A percentile compares a stretch with the other conserved stretches of the same genome.
These are phyloP conservation scores for Rhizopogon sp. DNA, from an alignment of 768 basidiomycete species.

Conservation along the genomic window DNA sequence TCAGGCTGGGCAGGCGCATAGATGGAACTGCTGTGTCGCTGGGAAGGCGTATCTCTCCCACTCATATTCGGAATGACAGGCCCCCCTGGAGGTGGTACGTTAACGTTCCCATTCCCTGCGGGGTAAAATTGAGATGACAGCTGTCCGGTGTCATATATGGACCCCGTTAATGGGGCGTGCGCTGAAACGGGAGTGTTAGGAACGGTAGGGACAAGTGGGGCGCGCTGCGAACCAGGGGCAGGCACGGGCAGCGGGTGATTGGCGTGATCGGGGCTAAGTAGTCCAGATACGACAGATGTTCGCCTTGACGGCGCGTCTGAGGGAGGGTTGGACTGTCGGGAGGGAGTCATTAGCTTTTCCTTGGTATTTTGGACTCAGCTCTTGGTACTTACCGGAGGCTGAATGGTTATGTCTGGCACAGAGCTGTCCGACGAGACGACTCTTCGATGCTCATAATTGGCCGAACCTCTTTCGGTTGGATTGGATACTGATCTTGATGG, in stretches of 20 bases:
- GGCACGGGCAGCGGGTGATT: slow-evolving; percentile 22
- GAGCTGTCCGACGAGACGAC: slow-evolving; percentile 27
- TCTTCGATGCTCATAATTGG: slow-evolving; percentile 12
- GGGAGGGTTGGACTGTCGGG: slow-evolving; percentile 23
- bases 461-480: slow-evolving; percentile 6
- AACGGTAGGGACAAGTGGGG: slow-evolving; percentile 11
- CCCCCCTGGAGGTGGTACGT: slow-evolving; percentile 7
- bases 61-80: slow-evolving; percentile 19
- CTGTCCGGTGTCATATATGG: slow-evolving; percentile 12
- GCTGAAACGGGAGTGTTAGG: slow-evolving; percentile 9
- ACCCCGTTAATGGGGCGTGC: slow-evolving; percentile 9
- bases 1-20: slow-evolving; percentile 14
- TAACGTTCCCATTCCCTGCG: not conserved
- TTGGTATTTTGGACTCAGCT: not conserved
- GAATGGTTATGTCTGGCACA: slow-evolving; percentile 27
- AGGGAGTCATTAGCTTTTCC: not conserved
- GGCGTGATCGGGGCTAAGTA: slow-evolving; percentile 29
- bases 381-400: slow-evolving; percentile 24
- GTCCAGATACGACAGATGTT: slow-evolving; percentile 6
- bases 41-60: slow-evolving; percentile 5
- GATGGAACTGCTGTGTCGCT: slow-evolving; percentile 7
- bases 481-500: slow-evolving; percentile 13
- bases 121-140: slow-evolving; percentile 9
- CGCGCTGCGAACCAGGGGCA: slow-evolving; percentile 6
- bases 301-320: slow-evolving; percentile 29